These are phyloP conservation scores for Acmispon strigosus DNA, from an alignment of 306 rosid genomes.

Conservation along the genomic window DNA sequence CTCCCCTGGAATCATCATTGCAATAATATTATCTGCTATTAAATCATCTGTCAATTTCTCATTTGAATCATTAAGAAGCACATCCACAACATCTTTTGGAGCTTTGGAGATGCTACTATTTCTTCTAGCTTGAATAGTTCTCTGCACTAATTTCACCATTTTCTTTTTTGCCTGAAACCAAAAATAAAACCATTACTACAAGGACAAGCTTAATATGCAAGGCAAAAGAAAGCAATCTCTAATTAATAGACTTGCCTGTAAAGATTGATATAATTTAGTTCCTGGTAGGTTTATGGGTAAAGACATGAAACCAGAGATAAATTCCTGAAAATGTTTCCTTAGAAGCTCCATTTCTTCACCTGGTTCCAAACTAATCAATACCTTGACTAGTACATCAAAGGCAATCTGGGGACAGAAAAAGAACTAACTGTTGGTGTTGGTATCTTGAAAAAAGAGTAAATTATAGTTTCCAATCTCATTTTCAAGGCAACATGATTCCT, in stretches of 20 bases:
- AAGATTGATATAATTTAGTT: constrained; percentile 66
- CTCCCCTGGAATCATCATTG: constrained; percentile 99
- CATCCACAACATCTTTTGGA: constrained; percentile 81
- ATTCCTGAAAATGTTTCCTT: constrained; percentile 69
- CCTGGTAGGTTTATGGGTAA: constrained; percentile 89
- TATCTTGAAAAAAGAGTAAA: constrained; percentile 36
- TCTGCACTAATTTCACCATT: constrained; percentile 66
- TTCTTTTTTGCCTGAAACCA: constrained; percentile 84
- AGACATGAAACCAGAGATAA: constrained; percentile 93
- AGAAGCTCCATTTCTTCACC: constrained; percentile 76
- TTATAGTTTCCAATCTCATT: constrained; percentile 33
- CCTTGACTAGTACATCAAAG: constrained; percentile 82
- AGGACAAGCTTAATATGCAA: not conserved
- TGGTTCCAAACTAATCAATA: constrained; percentile 77
- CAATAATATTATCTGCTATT: constrained; percentile 89
- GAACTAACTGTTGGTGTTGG: constrained; percentile 22
- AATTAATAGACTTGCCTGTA: constrained; percentile 50
- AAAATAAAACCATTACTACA: not conserved
- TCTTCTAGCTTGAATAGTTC: constrained; percentile 52
- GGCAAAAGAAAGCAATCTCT: constrained; percentile 1
- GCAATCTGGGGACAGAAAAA: constrained; percentile 65
- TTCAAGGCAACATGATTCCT: constrained; percentile 45
- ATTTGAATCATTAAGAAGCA: constrained; percentile 69
- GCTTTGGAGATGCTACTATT: constrained; percentile 28
- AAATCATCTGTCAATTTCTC: constrained; percentile 63